These are phyloP conservation scores for Podaxis sp. DNA, from an alignment of 768 basidiomycete species.

Conservation along the genomic window DNA sequence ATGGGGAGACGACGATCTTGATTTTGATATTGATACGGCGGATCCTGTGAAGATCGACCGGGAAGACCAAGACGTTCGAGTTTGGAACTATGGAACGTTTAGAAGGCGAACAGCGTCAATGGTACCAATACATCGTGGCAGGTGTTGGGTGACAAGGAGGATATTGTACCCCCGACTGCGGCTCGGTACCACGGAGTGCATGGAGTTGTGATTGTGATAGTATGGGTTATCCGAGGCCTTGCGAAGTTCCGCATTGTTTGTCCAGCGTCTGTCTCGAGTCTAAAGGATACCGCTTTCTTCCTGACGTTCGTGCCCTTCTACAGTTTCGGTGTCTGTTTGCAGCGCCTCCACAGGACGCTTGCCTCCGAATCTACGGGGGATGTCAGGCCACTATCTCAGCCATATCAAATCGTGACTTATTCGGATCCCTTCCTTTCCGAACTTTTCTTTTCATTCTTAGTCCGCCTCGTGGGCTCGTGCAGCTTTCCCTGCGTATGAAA, in stretches of 20 bases:
- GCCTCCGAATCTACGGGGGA: too few species aligned
- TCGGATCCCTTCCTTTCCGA: too few species aligned
- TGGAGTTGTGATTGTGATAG: conserved; percentile 6
- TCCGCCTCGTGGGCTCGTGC: not conserved
- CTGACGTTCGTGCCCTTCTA: not conserved
- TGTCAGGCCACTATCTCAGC: too few species aligned
- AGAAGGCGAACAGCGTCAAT: conserved; percentile 20
- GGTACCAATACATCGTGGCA: conserved; percentile 27
- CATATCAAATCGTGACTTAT: too few species aligned
- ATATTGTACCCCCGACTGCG: conserved; percentile 30
- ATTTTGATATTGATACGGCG: conserved; percentile 31
- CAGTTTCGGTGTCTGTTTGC: too few species aligned
- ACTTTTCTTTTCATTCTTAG: not conserved
- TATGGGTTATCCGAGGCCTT: not conserved
- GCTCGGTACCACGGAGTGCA: not conserved
- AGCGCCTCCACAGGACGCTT: too few species aligned
- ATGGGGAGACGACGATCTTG: conserved; percentile 46
- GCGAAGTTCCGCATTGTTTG: conserved; percentile 1
- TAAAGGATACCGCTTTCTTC: not conserved
- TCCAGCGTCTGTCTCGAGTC: too few species aligned
- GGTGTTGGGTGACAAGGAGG: conserved; percentile 53
- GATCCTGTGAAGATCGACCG: conserved; percentile 8
- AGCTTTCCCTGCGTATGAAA: not conserved
- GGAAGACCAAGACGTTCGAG: conserved; percentile 20
- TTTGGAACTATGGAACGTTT: conserved; percentile 20